These are phyloP conservation scores for Phytophthora nicotianae DNA, from an alignment of 352 stramenopile genomes.

Conservation along the genomic window DNA sequence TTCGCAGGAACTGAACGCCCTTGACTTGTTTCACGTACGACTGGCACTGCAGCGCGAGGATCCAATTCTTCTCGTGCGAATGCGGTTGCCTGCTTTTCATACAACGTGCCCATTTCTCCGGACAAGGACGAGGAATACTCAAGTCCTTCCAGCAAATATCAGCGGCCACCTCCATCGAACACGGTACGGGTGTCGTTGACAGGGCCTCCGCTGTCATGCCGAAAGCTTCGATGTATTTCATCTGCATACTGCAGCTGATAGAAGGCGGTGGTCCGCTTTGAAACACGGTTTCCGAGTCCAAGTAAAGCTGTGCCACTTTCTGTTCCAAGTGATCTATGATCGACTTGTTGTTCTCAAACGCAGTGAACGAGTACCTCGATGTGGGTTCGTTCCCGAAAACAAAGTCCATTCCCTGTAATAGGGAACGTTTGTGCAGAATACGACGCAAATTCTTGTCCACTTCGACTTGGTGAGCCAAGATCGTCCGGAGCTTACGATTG, in stretches of 20 bases:
- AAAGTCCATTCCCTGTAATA: conserved; percentile 28
- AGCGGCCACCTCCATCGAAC: conserved; percentile 18
- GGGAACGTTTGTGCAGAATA: conserved; percentile 14
- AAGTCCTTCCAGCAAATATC: conserved; percentile 30
- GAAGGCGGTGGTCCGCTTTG: background rate
- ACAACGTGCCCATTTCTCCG: conserved; percentile 28
- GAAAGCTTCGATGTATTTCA: conserved; percentile 5
- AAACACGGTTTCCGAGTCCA: conserved; percentile 19
- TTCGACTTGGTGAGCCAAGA: conserved; percentile 14
- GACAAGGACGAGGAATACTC: conserved; percentile 26
- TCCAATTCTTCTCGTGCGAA: conserved; percentile 38
- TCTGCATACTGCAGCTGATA: conserved; percentile 20
- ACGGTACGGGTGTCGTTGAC: conserved; percentile 25
- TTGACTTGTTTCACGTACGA: conserved; percentile 27
- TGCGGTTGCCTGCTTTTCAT: conserved; percentile 16
- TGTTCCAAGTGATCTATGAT: conserved; percentile 21
- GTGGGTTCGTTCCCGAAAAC: conserved; percentile 28
- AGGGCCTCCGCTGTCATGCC: conserved; percentile 22
- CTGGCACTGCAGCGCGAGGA: conserved; percentile 22
- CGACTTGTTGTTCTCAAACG: conserved; percentile 23
- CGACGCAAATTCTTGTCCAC: conserved; percentile 21
- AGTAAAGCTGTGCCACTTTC: conserved; percentile 16
- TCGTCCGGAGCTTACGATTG: conserved; percentile 21
- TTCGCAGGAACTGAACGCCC: conserved; percentile 34
- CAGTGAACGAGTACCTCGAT: conserved; percentile 18